phyloP scores from a whole-genome alignment of 2,329 filamentous ascomycete genomes.

The Cladosporium oxysporum region DNA sequence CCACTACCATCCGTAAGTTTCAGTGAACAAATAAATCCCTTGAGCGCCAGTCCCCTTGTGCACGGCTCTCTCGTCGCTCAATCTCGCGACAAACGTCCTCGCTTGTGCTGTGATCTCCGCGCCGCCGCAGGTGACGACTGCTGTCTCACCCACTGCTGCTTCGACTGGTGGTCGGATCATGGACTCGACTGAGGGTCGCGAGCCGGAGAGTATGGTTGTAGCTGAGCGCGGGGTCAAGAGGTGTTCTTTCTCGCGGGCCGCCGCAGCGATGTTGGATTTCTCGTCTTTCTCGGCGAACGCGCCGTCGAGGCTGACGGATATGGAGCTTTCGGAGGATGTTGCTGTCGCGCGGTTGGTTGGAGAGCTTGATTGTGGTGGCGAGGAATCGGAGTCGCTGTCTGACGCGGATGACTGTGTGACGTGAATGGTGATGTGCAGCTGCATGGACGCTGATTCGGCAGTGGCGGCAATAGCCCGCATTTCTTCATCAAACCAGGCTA shows the following conservation, averaged over 20 bases:
- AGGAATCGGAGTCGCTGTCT: conserved; percentile 5
- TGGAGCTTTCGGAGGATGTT: not conserved
- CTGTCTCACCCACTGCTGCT: conserved; percentile 61
- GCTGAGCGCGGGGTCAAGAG: conserved; percentile 35
- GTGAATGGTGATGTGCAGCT: conserved; percentile 56
- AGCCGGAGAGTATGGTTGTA: conserved; percentile 38
- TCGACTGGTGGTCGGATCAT: conserved; percentile 60
- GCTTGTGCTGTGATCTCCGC: conserved; percentile 57
- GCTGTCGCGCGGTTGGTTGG: not conserved
- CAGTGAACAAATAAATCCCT: conserved; percentile 62
- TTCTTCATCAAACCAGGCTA: conserved; percentile 27
- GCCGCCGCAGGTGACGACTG: conserved; percentile 64
- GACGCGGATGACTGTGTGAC: conserved; percentile 43
- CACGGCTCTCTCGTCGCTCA: conserved; percentile 66
- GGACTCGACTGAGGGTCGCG: conserved; percentile 54
- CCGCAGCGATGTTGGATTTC: conserved; percentile 21
- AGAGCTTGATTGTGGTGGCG: not conserved
- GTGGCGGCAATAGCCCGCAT: conserved; percentile 42
- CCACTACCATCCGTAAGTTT: conserved; percentile 59
- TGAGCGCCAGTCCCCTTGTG: conserved; percentile 68
- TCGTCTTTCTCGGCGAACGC: conserved; percentile 26
- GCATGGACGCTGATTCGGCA: conserved; percentile 51
- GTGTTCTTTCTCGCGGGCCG: conserved; percentile 3
- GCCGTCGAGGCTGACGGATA: conserved; percentile 15
- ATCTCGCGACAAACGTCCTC: conserved; percentile 54